phyloP scores from a whole-genome alignment of 768 basidiomycete genomes.

The Leccinum rimulosum region DNA sequence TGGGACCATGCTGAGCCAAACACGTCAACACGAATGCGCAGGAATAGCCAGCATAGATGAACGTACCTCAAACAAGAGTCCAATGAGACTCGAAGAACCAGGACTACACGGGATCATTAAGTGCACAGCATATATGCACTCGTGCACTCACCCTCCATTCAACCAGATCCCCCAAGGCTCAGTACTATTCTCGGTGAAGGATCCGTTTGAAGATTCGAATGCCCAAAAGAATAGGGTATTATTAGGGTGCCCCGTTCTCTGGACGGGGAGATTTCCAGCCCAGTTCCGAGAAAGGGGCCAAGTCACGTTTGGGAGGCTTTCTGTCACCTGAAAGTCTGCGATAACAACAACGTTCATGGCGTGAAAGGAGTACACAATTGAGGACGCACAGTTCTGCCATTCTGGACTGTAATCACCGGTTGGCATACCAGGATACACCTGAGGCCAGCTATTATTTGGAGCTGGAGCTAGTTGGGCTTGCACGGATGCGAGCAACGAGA shows the following conservation, averaged over 20 bases:
- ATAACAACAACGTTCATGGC: not conserved
- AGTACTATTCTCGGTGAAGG: conserved; percentile 42
- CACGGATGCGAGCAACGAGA: not conserved
- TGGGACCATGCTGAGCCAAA: conserved; percentile 58
- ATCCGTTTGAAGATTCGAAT: conserved; percentile 54
- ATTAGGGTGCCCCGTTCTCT: conserved; percentile 58
- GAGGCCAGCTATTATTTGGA: conserved; percentile 28
- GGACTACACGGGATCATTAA: conserved; percentile 37
- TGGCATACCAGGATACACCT: conserved; percentile 42
- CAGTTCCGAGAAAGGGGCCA: conserved; percentile 50
- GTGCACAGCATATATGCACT: not conserved
- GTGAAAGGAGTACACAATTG: not conserved
- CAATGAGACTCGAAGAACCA: conserved; percentile 64
- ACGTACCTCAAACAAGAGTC: conserved; percentile 58
- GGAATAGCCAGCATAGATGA: not conserved
- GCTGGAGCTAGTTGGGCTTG: conserved; percentile 1
- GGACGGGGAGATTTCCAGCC: conserved; percentile 63
- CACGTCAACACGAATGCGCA: not conserved
- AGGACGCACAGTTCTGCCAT: conserved; percentile 58
- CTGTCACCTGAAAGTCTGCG: conserved; percentile 58
- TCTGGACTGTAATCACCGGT: conserved; percentile 46
- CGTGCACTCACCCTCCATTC: conserved; percentile 55
- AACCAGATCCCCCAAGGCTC: conserved; percentile 74
- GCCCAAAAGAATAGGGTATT: conserved; percentile 66
- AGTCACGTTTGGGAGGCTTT: conserved; percentile 54